phyloP scores from a whole-genome alignment of 345 rosid species.

The Lepidium africanum region DNA sequence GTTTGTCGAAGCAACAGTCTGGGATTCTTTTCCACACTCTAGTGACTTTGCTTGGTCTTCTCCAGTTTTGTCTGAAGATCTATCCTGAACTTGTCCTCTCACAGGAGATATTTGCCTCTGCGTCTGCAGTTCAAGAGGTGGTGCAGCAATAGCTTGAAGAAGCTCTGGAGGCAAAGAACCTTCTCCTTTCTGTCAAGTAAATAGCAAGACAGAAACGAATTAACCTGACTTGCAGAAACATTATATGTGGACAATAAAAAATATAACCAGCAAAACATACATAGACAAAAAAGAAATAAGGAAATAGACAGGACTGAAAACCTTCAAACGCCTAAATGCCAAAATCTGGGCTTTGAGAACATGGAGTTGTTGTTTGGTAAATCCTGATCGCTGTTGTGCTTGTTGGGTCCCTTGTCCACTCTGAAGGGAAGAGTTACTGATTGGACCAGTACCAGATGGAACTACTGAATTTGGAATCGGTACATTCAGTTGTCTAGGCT shows the following conservation, averaged over 20 bases:
- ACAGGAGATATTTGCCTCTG: conserved; percentile 43
- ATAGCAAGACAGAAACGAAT: not conserved
- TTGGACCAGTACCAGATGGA: conserved; percentile 46
- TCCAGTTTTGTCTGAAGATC: conserved; percentile 44
- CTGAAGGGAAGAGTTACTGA: conserved; percentile 35
- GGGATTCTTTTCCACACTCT: conserved; percentile 55
- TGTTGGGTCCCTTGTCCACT: conserved; percentile 50
- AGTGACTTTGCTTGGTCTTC: conserved; percentile 53
- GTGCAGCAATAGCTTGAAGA: conserved; percentile 84
- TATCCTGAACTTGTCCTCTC: conserved; percentile 53
- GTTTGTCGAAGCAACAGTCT: conserved; percentile 36
- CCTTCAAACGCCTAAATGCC: conserved; percentile 96
- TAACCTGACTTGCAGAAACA: not conserved
- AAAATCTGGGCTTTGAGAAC: conserved; percentile 98
- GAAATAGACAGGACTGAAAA: conserved; percentile 22
- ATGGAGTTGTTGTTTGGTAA: conserved; percentile 92
- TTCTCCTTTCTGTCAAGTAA: conserved; percentile 81
- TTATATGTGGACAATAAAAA: not conserved
- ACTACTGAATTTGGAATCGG: conserved; percentile 45
- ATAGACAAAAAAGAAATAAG: not conserved
- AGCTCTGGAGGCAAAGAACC: conserved; percentile 90
- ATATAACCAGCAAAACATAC: not conserved
- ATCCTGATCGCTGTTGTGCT: conserved; percentile 51
- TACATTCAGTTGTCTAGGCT: conserved; percentile 56
- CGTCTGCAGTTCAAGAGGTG: conserved; percentile 71